Conservation (phyloP, 108 stramenopile genomes). For the Skeletonema marinoi region DNA sequence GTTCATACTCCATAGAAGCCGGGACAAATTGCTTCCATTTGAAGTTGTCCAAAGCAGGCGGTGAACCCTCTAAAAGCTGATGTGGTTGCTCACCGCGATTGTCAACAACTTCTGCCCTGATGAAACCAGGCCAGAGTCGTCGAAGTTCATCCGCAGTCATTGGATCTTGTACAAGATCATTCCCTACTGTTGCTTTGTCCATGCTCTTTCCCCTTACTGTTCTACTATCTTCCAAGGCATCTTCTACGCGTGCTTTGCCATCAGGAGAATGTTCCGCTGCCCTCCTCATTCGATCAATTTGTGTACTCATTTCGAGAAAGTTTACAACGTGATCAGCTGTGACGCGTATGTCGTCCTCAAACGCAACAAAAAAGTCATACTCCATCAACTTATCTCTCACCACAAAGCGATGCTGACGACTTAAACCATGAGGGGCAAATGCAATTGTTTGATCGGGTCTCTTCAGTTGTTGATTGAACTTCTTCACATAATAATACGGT, state of each 20-base stretch:
- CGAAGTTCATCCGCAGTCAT: conserved; percentile 59
- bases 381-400: conserved; percentile 73
- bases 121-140: conserved; percentile 70
- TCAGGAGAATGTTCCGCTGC: conserved; percentile 48
- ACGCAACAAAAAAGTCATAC: conserved; percentile 75
- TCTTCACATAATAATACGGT: conserved; percentile 60
- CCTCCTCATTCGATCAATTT: conserved; percentile 51
- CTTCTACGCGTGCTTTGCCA: conserved; percentile 32
- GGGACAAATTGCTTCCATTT: conserved; percentile 29
- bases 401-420: conserved; percentile 84
- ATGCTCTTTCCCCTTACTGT: conserved; percentile 26
- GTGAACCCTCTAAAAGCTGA: conserved; percentile 34
- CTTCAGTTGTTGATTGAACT: conserved; percentile 28
- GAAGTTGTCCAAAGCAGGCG: conserved; percentile 31
- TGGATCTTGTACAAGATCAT: conserved; percentile 45
- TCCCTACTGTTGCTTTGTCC: conserved; percentile 50
- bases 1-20: conserved; percentile 14
- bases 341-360: conserved; percentile 83
- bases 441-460: conserved; percentile 28
- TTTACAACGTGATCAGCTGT: conserved; percentile 73
- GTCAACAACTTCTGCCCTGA: conserved; percentile 66
- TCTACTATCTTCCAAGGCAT: conserved; percentile 21
- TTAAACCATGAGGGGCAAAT: conserved; percentile 60
- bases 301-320: conserved; percentile 59
- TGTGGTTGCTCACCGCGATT: conserved; percentile 1